These are phyloP conservation scores for Parathielavia appendiculata DNA, from an alignment of 495 filamentous ascomycete genomes.

Conservation along the genomic window DNA sequence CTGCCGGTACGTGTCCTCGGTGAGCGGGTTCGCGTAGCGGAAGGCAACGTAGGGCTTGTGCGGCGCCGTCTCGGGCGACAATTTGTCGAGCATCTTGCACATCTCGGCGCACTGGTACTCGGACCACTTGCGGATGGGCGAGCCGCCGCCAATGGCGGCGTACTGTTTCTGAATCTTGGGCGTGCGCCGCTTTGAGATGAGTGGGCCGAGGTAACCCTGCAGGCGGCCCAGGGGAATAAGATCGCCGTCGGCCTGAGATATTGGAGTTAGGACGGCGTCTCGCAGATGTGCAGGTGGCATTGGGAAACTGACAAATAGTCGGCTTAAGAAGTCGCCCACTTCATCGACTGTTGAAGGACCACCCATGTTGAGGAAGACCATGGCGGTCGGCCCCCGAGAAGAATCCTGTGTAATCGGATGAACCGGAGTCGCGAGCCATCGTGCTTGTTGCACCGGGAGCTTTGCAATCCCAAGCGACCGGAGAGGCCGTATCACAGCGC, in stretches of 20 bases:
- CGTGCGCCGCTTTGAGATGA: constrained; percentile 80
- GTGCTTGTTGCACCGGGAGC: constrained; percentile 31
- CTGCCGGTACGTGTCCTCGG: constrained; percentile 82
- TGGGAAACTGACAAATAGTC: constrained; percentile 64
- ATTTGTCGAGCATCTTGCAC: constrained; percentile 90
- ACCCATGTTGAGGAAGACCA: constrained; percentile 99
- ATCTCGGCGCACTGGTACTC: constrained; percentile 88
- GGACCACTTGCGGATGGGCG: constrained; percentile 96
- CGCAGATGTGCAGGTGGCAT: constrained; percentile 25
- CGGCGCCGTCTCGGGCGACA: constrained; percentile 87
- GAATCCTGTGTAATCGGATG: constrained; percentile 68
- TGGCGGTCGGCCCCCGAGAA: constrained; percentile 65
- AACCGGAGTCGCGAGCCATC: constrained; percentile 59
- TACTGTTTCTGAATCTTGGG: constrained; percentile 97
- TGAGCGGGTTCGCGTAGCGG: constrained; percentile 88
- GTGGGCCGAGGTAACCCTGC: constrained; percentile 81
- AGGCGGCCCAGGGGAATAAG: constrained; percentile 93
- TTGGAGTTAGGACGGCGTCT: neutral
- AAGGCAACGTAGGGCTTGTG: constrained; percentile 99
- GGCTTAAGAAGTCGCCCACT: constrained; percentile 86
- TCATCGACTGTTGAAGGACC: constrained; percentile 84
- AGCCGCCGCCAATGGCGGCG: constrained; percentile 89
- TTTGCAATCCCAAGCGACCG: constrained; percentile 21
- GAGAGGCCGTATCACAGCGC: constrained; percentile 27
- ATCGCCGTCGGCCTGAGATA: constrained; percentile 76